Percentiles rank a stretch among this genome's conserved stretches.
These are phyloP conservation scores for Pyropia yezoensis DNA, from an alignment of 23 red algal genomes.

Conservation along the genomic window DNA sequence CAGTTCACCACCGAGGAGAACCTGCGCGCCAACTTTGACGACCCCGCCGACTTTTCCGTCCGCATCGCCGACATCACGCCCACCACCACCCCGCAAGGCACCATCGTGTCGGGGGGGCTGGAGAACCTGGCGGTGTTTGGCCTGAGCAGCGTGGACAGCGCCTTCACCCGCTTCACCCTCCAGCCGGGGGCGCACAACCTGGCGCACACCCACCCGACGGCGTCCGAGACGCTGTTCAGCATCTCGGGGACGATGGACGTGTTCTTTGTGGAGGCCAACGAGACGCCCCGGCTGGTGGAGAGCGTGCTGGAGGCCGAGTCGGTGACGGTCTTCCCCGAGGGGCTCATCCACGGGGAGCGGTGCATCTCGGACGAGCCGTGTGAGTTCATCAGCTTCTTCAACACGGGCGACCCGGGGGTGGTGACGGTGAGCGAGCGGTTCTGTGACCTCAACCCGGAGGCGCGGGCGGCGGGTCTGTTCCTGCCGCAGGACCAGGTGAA, in stretches of 20 bases:
- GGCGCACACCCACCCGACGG: slow-evolving; percentile 46
- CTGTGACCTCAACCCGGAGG: no score
- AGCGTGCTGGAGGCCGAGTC: slow-evolving; percentile 27
- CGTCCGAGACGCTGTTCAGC: slow-evolving; percentile 23
- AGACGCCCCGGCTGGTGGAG: slow-evolving; percentile 10
- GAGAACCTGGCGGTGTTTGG: slow-evolving; percentile 37
- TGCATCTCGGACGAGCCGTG: slow-evolving; percentile 24
- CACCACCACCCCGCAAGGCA: no score
- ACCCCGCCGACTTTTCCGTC: slow-evolving; percentile 26
- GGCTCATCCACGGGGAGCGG: slow-evolving; percentile 24
- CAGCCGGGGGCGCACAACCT: slow-evolving; percentile 22
- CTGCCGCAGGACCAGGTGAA: no score
- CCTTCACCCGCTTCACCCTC: slow-evolving; percentile 28
- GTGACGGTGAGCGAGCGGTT: slow-evolving; percentile 17
- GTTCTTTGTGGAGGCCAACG: slow-evolving; percentile 37
- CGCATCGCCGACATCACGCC: slow-evolving; percentile 21
- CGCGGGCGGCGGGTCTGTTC: no score
- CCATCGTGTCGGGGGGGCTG: no score
- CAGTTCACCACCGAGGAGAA: no score
- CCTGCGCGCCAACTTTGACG: slow-evolving; percentile 10
- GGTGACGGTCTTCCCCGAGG: slow-evolving; percentile 53
- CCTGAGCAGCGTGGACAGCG: slow-evolving; percentile 23
- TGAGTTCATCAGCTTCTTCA: slow-evolving; percentile 38
- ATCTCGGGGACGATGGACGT: slow-evolving; percentile 25
- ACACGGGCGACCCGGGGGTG: slow-evolving; percentile 45